Evolutionary conservation across 140 eudicot species (phyloP).

Genomic region (Cichorium intybus): DNA sequence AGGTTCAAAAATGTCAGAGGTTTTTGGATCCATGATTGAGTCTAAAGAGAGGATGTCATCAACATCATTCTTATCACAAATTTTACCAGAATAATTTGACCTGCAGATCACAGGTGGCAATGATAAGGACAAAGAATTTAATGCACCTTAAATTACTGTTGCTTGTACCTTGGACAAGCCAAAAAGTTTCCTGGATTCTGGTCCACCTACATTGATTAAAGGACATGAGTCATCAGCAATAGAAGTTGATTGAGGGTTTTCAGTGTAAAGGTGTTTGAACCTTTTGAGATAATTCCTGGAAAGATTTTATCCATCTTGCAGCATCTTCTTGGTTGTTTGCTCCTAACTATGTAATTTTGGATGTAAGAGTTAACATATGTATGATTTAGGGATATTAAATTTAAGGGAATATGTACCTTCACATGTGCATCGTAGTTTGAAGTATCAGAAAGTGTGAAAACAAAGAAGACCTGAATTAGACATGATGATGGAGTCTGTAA

Average conservation of each 20-base stretch:
- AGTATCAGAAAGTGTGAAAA: slow-evolving; percentile 63
- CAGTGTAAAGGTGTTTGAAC: slow-evolving; percentile 19
- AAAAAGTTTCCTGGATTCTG: slow-evolving; percentile 23
- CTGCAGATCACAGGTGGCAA: slow-evolving; percentile 22
- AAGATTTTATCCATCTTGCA: slow-evolving; percentile 58
- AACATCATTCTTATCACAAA: slow-evolving; percentile 19
- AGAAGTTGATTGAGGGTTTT: neutral
- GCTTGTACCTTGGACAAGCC: slow-evolving; percentile 25
- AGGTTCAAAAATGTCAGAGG: slow-evolving; percentile 53
- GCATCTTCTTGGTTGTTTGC: slow-evolving; percentile 69
- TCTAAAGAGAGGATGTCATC: slow-evolving; percentile 52
- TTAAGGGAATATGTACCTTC: slow-evolving; percentile 39
- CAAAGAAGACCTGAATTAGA: slow-evolving; percentile 57
- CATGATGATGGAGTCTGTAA: slow-evolving; percentile 2
- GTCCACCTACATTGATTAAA: slow-evolving; percentile 40
- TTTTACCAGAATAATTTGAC: slow-evolving; percentile 36
- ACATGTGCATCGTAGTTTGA: slow-evolving; percentile 49
- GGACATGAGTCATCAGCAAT: slow-evolving; percentile 18
- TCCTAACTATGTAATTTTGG: slow-evolving; percentile 48
- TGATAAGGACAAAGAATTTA: slow-evolving; percentile 6
- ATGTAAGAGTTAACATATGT: neutral
- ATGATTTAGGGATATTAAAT: neutral
- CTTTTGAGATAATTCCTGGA: slow-evolving; percentile 46
- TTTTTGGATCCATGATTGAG: slow-evolving; percentile 43
- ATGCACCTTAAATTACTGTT: slow-evolving; percentile 35